Conservation (phyloP, 148 eudicot species). For the Chenopodium suecicum region DNA sequence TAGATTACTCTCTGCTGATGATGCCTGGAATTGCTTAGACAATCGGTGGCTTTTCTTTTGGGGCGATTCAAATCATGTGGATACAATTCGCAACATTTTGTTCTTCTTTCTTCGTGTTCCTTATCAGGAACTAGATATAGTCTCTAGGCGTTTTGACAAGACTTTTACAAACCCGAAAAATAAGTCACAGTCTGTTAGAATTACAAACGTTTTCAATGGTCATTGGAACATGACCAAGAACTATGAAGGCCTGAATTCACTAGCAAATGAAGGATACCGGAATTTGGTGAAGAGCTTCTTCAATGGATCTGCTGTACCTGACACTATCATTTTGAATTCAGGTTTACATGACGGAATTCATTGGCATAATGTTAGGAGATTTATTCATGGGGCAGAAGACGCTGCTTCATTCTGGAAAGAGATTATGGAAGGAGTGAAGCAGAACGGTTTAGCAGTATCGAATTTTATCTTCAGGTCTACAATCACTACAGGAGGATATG, state of each 20-base stretch:
- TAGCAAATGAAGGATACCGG: constrained; percentile 52
- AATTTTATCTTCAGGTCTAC: constrained; percentile 78
- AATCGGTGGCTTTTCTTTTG: constrained; percentile 83
- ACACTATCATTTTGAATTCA: constrained; percentile 72
- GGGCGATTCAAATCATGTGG: constrained; percentile 98
- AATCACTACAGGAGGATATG: constrained; percentile 82
- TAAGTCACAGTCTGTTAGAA: constrained; percentile 48
- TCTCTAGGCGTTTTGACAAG: constrained; percentile 69
- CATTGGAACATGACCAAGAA: constrained; percentile 57
- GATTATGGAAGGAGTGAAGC: constrained; percentile 36
- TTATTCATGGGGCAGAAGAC: constrained; percentile 53
- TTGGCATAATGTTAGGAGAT: constrained; percentile 61
- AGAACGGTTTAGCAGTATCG: constrained; percentile 42
- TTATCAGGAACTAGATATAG: constrained; percentile 34
- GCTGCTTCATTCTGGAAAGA: constrained; percentile 80
- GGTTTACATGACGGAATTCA: constrained; percentile 85
- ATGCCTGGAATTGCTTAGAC: constrained; percentile 80
- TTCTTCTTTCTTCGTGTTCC: constrained; percentile 55
- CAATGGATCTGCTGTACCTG: constrained; percentile 55
- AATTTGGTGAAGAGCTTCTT: constrained; percentile 55
- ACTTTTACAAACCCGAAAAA: constrained; percentile 68
- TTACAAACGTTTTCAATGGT: constrained; percentile 92
- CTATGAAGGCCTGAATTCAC: constrained; percentile 80
- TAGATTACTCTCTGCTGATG: constrained; percentile 37
- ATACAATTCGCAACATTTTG: constrained; percentile 80